Evolutionary conservation across 805 yeast genomes (phyloP), one percentile per base, ranked within the genome.

Genomic region (Starmerella stigmatis): DNA sequence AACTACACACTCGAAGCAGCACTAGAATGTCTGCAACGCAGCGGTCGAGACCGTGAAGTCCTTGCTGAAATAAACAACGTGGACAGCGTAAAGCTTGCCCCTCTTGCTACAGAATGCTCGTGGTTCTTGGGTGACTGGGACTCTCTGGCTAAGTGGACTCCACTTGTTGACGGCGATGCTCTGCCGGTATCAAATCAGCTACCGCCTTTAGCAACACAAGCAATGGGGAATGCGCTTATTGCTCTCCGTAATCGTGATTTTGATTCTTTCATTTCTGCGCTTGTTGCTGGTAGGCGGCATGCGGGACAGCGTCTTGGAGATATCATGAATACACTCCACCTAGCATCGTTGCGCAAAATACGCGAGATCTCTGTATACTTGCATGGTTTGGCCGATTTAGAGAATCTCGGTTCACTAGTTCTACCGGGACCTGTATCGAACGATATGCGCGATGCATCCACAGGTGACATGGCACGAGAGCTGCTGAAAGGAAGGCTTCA

Each of bases 31-130:
- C 66, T 86, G 50, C 78, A 76, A 48, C 81, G 81, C 33, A 85
- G 83, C 61, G 88, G 85, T 25, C 69, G 82, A 17, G 81, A 82
- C 55, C 82, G 80, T 23, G 78, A 79, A 47, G 74, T 79, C 2
- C 63, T 81, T 2, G 61, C 72, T 2, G 72, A 74, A 31, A 64
- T 84, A 3, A 51, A 61, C 50, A 67, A 35, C 5, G 21, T 40
- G 11, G 38, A 21, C 9, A 33, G 51, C 5, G 20, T 51, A 1
- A 46, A 47, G n/a, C 31, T 71, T 11, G 74, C 75, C 0, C 63
- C 68, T 19, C 71, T 80, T 36, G 96, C 88, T 0, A 62, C 86
- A 2, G 83, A 81, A 48, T 81, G 94, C 0, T 75, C 94, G 0
- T 75, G 85, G 55, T 69, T 76, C 20, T 69, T 78, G 1, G 86